Evolutionary conservation across 2,329 filamentous ascomycete species (phyloP), one percentile per base, ranked within the genome.

Genomic region (Domatiomyces catenatus): DNA sequence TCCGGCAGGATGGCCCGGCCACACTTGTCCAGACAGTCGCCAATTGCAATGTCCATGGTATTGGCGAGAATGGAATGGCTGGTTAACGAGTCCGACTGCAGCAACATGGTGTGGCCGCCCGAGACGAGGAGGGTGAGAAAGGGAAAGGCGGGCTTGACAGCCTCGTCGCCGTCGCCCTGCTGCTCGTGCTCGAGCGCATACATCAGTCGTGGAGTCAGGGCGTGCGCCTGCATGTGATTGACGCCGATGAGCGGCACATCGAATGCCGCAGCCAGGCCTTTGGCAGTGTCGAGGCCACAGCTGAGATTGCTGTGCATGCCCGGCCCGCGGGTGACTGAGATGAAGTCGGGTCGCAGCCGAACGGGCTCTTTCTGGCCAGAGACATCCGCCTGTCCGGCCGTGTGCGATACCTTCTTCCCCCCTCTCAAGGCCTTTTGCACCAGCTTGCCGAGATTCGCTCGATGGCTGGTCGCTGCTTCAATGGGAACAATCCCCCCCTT

Each of bases 181-280:
- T 54, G 57, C 48, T 54, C 48, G 10, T 54, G 56, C 48, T 71
- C 63, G 53, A 90, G 66, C 4, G 84, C 84, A 28, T 72, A 69
- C 3, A 83, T 81, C 43, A 98, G 75, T 8, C 87, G 76, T 15
- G 90, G 85, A 17, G 92, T 96, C 55, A 98, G 70, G 17, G 92
- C 84, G 66, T 98, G 92, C 8, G 89, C 92, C 65, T 95, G 89
- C 92, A 98, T 96, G 66, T 98, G 92, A 65, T 98, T 85, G 1
- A 95, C 85, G 0, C 81, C 92, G 1, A 96, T 66, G 28, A 96
- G 70, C 2, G 90, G 89, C 39, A 88, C 75, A 56, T 80, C 75
- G 86, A 86, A 94, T 39, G 86, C 88, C 18, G 85, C 73, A 0
- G 89, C 80, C 18, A 96, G 74, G 0, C 88, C 92, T 67, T 96